Percentiles rank a stretch among this genome's conserved stretches.
Evolutionary conservation across 768 basidiomycete species (phyloP).

Genomic region (Macrolepiota dolichaula): DNA sequence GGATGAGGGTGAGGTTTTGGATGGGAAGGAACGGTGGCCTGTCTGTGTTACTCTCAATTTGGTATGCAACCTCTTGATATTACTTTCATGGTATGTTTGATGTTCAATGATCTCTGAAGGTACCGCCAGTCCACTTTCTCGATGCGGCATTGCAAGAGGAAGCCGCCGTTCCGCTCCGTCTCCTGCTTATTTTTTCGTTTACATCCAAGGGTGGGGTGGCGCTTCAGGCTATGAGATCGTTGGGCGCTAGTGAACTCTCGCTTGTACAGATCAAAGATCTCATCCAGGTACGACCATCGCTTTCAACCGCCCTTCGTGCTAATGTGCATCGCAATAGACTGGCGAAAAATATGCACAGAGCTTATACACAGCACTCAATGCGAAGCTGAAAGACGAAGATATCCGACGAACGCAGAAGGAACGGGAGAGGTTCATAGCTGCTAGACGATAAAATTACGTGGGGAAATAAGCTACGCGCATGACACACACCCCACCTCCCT

Average conservation of each 20-base stretch:
- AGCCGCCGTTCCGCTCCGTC: constrained; percentile 54
- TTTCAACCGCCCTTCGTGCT: not conserved
- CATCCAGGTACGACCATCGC: constrained; percentile 42
- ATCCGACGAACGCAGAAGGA: constrained; percentile 56
- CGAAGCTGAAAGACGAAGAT: constrained; percentile 65
- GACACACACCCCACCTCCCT: too few relatives aligned
- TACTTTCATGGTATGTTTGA: not conserved
- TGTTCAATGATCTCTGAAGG: constrained; percentile 29
- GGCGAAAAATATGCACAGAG: constrained; percentile 65
- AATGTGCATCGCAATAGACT: constrained; percentile 34
- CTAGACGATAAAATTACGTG: constrained; percentile 14
- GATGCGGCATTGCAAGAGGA: constrained; percentile 77
- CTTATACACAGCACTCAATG: constrained; percentile 52
- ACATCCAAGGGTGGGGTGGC: constrained; percentile 26
- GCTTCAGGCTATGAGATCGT: constrained; percentile 61
- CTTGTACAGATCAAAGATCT: constrained; percentile 45
- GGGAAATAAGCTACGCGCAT: too few relatives aligned
- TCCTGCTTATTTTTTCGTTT: constrained; percentile 68
- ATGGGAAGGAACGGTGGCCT: constrained; percentile 66
- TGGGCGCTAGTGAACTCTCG: constrained; percentile 61
- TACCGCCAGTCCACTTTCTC: constrained; percentile 60
- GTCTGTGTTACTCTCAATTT: constrained; percentile 76
- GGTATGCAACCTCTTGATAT: constrained; percentile 37
- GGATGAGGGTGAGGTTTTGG: constrained; percentile 75
- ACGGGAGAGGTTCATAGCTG: constrained; percentile 42